Conservation (phyloP, 495 filamentous ascomycete genomes). For the Penicillium silybi region DNA sequence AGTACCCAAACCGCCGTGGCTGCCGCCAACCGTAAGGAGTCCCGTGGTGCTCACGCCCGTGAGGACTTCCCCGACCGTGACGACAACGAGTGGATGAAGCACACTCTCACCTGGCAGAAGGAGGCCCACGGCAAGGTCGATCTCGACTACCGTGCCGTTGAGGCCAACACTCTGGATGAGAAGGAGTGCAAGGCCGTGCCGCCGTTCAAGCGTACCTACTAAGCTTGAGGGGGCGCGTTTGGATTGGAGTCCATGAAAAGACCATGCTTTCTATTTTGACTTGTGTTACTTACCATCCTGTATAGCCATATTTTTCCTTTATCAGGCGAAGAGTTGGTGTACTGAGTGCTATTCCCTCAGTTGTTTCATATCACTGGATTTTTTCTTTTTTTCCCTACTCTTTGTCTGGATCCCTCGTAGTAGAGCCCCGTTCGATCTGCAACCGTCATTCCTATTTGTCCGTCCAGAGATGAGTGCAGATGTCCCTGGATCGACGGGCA, state of each 20-base stretch:
- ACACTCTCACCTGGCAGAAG: slow-evolving; percentile 93
- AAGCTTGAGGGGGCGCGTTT: slow-evolving; percentile 25
- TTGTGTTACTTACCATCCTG: slow-evolving; percentile 41
- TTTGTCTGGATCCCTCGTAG: slow-evolving; percentile 23
- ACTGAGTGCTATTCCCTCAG: slow-evolving; percentile 37
- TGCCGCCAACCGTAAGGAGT: slow-evolving; percentile 88
- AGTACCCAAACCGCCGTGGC: slow-evolving; percentile 80
- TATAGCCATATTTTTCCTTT: slow-evolving; percentile 43
- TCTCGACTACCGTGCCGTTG: slow-evolving; percentile 72
- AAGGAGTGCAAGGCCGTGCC: slow-evolving; percentile 84
- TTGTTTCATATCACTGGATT: slow-evolving; percentile 36
- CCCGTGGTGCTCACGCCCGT: slow-evolving; percentile 87
- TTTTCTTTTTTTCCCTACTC: slow-evolving; percentile 23
- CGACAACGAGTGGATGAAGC: slow-evolving; percentile 97
- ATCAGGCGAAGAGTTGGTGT: slow-evolving; percentile 43
- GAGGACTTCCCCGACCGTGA: slow-evolving; percentile 94
- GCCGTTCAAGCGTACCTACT: slow-evolving; percentile 84
- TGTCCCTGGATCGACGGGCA: not conserved
- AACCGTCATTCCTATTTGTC: not conserved
- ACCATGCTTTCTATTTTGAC: slow-evolving; percentile 35
- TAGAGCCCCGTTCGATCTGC: too few species aligned
- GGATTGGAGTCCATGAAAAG: slow-evolving; percentile 38
- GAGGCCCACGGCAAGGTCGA: slow-evolving; percentile 74
- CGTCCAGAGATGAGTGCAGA: too few species aligned
- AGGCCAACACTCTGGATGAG: slow-evolving; percentile 76